Evolutionary conservation across 768 basidiomycete genomes (phyloP).

Genomic region (Russula earlei): DNA sequence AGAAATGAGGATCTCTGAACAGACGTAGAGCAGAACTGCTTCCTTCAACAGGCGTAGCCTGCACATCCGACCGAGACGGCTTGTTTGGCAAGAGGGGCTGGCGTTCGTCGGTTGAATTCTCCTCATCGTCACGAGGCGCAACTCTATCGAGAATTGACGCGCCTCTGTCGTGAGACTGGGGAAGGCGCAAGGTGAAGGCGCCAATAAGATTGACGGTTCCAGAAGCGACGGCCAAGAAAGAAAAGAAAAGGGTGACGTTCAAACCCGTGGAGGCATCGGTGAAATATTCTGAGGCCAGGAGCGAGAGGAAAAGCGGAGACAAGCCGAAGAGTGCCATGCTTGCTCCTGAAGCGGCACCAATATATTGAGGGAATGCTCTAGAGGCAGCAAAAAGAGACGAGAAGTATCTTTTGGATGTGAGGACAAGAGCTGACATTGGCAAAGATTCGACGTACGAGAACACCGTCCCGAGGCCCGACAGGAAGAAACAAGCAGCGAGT

Average conservation of each 20-base stretch:
- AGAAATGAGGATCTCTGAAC: conserved; percentile 49
- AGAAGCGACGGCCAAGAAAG: conserved; percentile 47
- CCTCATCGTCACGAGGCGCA: conserved; percentile 17
- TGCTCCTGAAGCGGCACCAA: conserved; percentile 55
- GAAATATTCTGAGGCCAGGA: conserved; percentile 55
- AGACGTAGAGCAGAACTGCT: conserved; percentile 35
- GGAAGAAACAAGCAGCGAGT: conserved; percentile 48
- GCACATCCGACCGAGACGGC: conserved; percentile 17
- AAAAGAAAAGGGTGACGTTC: conserved; percentile 42
- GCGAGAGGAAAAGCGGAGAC: conserved; percentile 65
- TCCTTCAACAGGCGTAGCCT: conserved; percentile 23
- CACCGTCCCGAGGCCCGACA: conserved; percentile 59
- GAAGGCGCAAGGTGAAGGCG: conserved; percentile 33
- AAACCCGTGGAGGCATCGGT: conserved; percentile 36
- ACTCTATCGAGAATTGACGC: conserved; percentile 6
- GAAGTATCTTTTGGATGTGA: conserved; percentile 36
- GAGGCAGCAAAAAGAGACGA: conserved; percentile 70
- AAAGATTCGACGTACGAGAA: conserved; percentile 49
- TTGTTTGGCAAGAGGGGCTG: conserved; percentile 27
- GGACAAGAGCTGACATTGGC: not conserved
- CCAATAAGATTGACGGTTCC: conserved; percentile 47
- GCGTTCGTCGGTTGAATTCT: conserved; percentile 13
- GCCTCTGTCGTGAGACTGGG: conserved; percentile 6
- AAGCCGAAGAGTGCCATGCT: conserved; percentile 73
- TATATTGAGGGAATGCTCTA: conserved; percentile 54